Percentiles rank a stretch among this genome's conserved stretches.
phyloP scores from a whole-genome alignment of 2,329 filamentous ascomycete genomes.

The Sclerotinia borealis region DNA sequence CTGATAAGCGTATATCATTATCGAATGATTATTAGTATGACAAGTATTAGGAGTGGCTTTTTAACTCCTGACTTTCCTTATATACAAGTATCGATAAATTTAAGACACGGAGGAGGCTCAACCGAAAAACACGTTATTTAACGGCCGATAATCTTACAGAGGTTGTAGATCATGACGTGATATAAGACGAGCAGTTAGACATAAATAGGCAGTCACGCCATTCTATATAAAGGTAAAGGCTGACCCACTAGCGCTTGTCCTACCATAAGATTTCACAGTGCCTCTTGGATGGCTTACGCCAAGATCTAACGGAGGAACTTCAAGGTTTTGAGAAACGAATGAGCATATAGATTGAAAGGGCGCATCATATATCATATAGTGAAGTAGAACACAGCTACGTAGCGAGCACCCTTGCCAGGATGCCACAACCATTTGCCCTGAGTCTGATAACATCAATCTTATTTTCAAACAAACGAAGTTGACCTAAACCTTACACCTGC shows the following conservation, averaged over 20 bases:
- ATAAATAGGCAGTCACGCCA: background rate
- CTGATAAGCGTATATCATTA: no score
- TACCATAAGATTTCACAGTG: background rate
- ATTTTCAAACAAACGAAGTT: background rate
- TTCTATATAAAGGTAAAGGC: background rate
- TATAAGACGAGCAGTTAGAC: background rate
- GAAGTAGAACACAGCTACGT: no score
- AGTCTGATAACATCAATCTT: no score
- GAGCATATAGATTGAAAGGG: background rate
- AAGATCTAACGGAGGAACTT: no score
- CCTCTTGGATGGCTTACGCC: background rate
- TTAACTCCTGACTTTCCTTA: no score
- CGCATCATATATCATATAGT: background rate
- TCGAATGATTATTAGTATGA: no score
- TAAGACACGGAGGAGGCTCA: background rate
- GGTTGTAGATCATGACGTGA: background rate
- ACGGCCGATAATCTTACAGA: background rate
- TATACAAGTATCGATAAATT: background rate
- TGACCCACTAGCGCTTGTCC: background rate
- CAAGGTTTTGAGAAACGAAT: background rate
- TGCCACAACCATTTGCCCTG: no score
- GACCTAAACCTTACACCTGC: background rate
- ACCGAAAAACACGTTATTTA: no score
- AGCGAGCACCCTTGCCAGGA: background rate
- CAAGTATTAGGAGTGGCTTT: no score